Evolutionary conservation across 352 stramenopile genomes (phyloP).

Genomic region (Globisporangium nodosum): DNA sequence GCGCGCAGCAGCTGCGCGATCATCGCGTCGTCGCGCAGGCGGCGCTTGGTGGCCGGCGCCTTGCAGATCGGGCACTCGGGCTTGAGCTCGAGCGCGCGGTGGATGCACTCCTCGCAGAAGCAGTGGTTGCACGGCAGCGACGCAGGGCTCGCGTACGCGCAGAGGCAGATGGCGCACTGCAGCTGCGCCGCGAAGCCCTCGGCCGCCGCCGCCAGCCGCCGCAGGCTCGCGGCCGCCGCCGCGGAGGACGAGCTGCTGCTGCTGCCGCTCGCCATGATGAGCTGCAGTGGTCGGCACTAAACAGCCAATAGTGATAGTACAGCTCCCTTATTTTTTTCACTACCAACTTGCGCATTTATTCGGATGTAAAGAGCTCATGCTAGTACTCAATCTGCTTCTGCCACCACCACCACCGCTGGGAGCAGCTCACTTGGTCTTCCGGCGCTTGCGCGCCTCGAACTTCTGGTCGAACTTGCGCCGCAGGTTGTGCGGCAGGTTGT

Average conservation of each 20-base stretch:
- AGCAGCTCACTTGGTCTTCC: slow-evolving; percentile 5
- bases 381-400: neutral
- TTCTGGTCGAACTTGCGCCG: slow-evolving; percentile 77
- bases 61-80: slow-evolving; percentile 82
- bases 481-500: slow-evolving; percentile 75
- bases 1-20: slow-evolving; percentile 65
- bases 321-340: neutral
- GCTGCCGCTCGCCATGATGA: neutral
- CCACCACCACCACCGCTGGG: neutral
- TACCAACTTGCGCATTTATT: neutral
- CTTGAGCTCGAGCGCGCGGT: slow-evolving; percentile 77
- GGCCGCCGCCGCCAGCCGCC: slow-evolving; percentile 49
- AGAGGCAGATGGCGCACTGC: slow-evolving; percentile 83
- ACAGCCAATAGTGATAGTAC: neutral
- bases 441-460: slow-evolving; percentile 33
- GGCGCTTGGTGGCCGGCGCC: slow-evolving; percentile 69
- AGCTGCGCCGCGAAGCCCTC: slow-evolving; percentile 68
- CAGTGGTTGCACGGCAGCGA: slow-evolving; percentile 85
- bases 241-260: neutral
- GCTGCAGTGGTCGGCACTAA: neutral
- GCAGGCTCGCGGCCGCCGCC: slow-evolving; percentile 22
- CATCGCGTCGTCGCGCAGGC: slow-evolving; percentile 69
- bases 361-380: neutral
- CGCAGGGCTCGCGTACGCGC: slow-evolving; percentile 54
- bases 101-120: slow-evolving; percentile 86